Conservation (phyloP, 2,329 filamentous ascomycete species). For the Colletotrichum neosansevieriae region DNA sequence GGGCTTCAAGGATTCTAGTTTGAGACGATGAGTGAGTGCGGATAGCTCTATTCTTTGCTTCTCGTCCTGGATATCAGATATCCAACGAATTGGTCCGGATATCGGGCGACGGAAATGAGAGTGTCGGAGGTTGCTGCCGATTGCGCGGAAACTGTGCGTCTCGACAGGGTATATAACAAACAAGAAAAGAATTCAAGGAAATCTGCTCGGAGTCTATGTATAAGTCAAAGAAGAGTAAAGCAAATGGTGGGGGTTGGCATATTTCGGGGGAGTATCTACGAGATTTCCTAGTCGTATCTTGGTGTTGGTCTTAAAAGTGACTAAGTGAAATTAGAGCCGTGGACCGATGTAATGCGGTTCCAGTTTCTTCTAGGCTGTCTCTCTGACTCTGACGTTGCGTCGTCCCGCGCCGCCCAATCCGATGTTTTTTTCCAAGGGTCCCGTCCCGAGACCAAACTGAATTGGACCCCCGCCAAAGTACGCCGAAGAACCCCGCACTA, state of each 20-base stretch:
- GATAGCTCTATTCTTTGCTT: not conserved
- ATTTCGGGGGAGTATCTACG: slow-evolving; percentile 1
- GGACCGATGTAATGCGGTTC: slow-evolving; percentile 27
- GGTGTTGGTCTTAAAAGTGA: slow-evolving; percentile 14
- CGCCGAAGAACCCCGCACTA: slow-evolving; percentile 38
- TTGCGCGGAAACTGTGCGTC: slow-evolving; percentile 10
- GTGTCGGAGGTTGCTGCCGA: slow-evolving; percentile 19
- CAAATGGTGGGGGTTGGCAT: not conserved
- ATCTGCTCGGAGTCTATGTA: not conserved
- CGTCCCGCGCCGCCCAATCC: slow-evolving; percentile 22
- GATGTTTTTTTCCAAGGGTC: slow-evolving; percentile 27
- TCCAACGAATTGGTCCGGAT: slow-evolving; percentile 12
- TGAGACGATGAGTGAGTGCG: too few species aligned
- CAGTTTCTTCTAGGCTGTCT: slow-evolving; percentile 35
- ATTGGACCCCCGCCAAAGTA: slow-evolving; percentile 38
- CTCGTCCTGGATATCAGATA: slow-evolving; percentile 15
- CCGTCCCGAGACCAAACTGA: slow-evolving; percentile 15
- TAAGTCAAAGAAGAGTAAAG: not conserved
- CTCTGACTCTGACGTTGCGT: slow-evolving; percentile 31
- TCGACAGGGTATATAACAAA: not conserved
- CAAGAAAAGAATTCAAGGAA: not conserved
- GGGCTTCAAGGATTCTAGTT: not conserved
- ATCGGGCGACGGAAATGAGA: slow-evolving; percentile 2
- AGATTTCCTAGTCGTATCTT: slow-evolving; percentile 10
- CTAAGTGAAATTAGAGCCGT: slow-evolving; percentile 28